A percentile compares a stretch with the other conserved stretches of the same genome.
Evolutionary conservation across 1,284 basidiomycete species (phyloP).

Genomic region (Sphagnurus paluster): DNA sequence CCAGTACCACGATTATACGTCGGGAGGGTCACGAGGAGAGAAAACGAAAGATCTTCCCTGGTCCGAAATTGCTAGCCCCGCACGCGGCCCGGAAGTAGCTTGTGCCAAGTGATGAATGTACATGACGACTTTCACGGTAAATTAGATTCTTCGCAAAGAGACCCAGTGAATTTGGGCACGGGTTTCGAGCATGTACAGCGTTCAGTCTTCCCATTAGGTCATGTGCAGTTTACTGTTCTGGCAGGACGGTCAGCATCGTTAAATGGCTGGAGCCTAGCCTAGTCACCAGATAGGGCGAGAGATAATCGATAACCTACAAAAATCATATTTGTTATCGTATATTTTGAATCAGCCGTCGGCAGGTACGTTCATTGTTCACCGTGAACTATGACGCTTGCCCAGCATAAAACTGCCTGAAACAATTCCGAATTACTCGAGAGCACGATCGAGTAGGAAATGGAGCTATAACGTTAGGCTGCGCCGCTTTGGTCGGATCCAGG

Average conservation of each 20-base stretch:
- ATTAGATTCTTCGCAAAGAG: constrained; percentile 20
- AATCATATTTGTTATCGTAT: not conserved
- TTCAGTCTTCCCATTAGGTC: not conserved
- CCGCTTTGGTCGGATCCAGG: not conserved
- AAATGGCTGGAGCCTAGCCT: not conserved
- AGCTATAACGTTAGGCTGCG: not conserved
- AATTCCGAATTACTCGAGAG: not conserved
- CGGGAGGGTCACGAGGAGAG: constrained; percentile 19
- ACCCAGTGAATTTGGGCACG: constrained; percentile 8
- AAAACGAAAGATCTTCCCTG: constrained; percentile 7
- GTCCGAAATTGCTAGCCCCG: constrained; percentile 7
- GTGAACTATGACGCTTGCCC: not conserved
- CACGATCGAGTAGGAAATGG: not conserved
- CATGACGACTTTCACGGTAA: constrained; percentile 29
- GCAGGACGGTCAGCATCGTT: not conserved
- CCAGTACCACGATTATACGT: constrained; percentile 15
- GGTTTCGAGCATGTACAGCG: constrained; percentile 1
- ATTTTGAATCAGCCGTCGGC: not conserved
- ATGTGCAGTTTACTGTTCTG: not conserved
- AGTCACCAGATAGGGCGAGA: not conserved
- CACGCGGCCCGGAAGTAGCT: constrained; percentile 17
- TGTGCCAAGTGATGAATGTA: constrained; percentile 19
- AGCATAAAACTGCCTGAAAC: not conserved
- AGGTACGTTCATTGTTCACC: no score
- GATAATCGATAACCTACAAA: not conserved